A percentile compares a stretch with the other conserved stretches of the same genome.
Conservation (phyloP, 2,329 filamentous ascomycete genomes). For the Nothopassalora personata region DNA sequence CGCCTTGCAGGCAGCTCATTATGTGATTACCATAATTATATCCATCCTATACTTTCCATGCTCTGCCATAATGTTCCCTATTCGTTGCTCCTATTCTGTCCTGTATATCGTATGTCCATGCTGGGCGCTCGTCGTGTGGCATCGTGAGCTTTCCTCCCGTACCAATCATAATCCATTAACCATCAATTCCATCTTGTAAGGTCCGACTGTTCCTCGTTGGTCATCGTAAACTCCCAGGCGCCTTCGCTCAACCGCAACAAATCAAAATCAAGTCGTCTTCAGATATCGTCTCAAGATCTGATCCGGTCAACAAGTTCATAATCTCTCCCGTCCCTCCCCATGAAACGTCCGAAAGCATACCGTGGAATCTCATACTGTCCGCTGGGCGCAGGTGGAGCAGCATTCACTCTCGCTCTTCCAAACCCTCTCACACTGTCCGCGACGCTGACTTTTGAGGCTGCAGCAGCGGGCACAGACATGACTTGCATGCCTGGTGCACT, state of each 20-base stretch:
- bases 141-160: neutral
- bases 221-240: neutral
- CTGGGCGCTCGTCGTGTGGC: neutral
- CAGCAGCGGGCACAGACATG: conserved; percentile 22
- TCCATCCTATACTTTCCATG: neutral
- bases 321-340: conserved; percentile 55
- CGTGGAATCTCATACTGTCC: conserved; percentile 23
- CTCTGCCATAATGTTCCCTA: neutral
- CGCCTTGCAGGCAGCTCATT: neutral
- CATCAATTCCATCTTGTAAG: neutral
- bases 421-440: conserved; percentile 32
- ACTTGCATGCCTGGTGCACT: conserved; percentile 45
- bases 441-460: conserved; percentile 25
- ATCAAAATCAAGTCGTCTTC: neutral
- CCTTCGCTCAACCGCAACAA: conserved; percentile 5
- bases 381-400: neutral
- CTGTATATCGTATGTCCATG: neutral
- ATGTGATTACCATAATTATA: neutral
- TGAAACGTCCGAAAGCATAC: conserved; percentile 55
- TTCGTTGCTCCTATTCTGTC: neutral
- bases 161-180: neutral
- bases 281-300: conserved; percentile 2
- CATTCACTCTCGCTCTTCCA: conserved; percentile 24
- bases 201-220: neutral
- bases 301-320: conserved; percentile 57